phyloP scores from a whole-genome alignment of 257 asterid genomes.

The Solanum medicagineum region DNA sequence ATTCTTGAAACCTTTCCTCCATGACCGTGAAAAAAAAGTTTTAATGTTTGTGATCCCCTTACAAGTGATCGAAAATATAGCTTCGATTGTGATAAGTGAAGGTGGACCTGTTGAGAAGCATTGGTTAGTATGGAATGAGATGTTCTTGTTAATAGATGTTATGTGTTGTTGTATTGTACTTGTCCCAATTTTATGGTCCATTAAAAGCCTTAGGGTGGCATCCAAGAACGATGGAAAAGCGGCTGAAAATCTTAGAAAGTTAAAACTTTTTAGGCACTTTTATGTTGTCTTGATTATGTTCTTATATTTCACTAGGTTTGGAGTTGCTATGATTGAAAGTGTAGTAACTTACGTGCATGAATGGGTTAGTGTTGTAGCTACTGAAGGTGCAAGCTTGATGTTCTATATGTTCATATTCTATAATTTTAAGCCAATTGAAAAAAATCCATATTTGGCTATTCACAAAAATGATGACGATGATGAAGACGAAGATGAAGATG shows the following conservation, averaged over 20 bases:
- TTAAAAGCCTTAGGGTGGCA: slow-evolving; percentile 9
- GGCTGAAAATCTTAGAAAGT: slow-evolving; percentile 14
- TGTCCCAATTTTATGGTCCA: slow-evolving; percentile 29
- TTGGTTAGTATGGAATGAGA: slow-evolving; percentile 21
- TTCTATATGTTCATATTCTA: slow-evolving; percentile 21
- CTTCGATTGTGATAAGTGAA: slow-evolving; percentile 17
- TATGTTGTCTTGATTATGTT: slow-evolving; percentile 18
- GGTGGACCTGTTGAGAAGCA: slow-evolving; percentile 19
- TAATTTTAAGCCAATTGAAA: slow-evolving; percentile 19
- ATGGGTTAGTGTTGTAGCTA: slow-evolving; percentile 19
- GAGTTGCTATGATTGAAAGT: slow-evolving; percentile 7
- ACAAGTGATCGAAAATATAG: slow-evolving; percentile 21
- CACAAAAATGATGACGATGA: neutral
- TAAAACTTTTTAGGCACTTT: slow-evolving; percentile 21
- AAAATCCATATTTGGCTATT: slow-evolving; percentile 14
- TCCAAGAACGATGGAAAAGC: slow-evolving; percentile 28
- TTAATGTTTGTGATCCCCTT: slow-evolving; percentile 23
- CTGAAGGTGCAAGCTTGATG: slow-evolving; percentile 18
- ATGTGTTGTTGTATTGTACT: slow-evolving; percentile 22
- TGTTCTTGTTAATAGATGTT: slow-evolving; percentile 22
- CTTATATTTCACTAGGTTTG: slow-evolving; percentile 29
- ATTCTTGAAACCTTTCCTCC: slow-evolving; percentile 23
- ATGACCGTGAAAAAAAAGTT: slow-evolving; percentile 20
- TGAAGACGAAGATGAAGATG: neutral
- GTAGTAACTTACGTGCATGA: slow-evolving; percentile 3